Percentiles rank a stretch among this genome's conserved stretches.
Evolutionary conservation across 2,329 filamentous ascomycete genomes (phyloP).

Genomic region (Colletotrichum eremochloae): DNA sequence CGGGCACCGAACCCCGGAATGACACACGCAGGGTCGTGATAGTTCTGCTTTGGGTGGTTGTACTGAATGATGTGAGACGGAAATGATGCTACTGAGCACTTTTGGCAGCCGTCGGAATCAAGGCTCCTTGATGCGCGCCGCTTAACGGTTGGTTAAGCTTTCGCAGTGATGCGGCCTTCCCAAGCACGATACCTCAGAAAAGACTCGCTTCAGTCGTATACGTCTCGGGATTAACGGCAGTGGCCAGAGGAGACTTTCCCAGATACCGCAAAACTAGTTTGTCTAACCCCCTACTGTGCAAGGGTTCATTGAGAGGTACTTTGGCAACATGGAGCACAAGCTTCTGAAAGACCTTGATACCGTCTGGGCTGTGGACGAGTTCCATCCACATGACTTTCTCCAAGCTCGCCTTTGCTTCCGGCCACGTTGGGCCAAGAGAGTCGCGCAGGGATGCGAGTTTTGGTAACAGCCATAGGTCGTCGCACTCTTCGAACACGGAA

Average conservation of each 20-base stretch:
- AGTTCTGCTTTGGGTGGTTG: neutral
- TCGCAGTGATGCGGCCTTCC: neutral
- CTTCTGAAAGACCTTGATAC: conserved; percentile 39
- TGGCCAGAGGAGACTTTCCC: neutral
- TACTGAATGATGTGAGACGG: neutral
- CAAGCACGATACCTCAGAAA: neutral
- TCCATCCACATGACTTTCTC: conserved; percentile 48
- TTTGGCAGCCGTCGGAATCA: neutral
- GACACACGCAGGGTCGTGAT: too few relatives aligned
- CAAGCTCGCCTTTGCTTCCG: conserved; percentile 43
- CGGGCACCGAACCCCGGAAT: neutral
- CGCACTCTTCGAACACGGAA: conserved; percentile 41
- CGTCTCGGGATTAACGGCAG: neutral
- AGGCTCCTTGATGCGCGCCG: too few relatives aligned
- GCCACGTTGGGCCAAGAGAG: conserved; percentile 42
- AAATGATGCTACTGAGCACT: neutral
- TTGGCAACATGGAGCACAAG: conserved; percentile 22
- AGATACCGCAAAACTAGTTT: too few relatives aligned
- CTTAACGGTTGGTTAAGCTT: neutral
- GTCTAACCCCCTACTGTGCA: too few relatives aligned
- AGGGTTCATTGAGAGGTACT: neutral
- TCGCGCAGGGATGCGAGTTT: conserved; percentile 39
- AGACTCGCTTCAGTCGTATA: too few relatives aligned
- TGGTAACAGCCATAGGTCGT: conserved; percentile 46
- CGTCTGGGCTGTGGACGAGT: conserved; percentile 44